Percentiles rank a stretch among this genome's conserved stretches.
phyloP scores from a whole-genome alignment of 148 eudicot species.

The Vaccinium darrowii region DNA sequence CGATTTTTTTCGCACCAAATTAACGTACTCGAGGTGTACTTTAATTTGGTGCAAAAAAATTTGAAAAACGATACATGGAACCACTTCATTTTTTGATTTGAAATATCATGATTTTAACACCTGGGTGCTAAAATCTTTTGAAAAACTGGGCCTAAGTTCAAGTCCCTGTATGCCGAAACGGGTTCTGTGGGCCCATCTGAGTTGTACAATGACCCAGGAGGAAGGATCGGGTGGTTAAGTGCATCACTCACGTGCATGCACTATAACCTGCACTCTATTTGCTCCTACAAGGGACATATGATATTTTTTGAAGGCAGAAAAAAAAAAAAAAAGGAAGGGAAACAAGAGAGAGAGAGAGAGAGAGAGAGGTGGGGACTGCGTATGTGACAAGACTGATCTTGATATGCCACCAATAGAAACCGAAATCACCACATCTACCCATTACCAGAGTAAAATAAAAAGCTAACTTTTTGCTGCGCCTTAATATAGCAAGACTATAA shows the following conservation, averaged over 20 bases:
- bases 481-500: neutral
- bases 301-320: too few relatives aligned
- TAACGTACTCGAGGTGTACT: too few relatives aligned
- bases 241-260: slow-evolving; percentile 24
- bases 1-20: too few relatives aligned
- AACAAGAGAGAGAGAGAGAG: neutral
- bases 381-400: slow-evolving; percentile 27
- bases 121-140: too few relatives aligned
- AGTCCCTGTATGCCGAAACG: neutral
- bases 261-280: neutral
- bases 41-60: too few relatives aligned
- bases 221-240: slow-evolving; percentile 20
- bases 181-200: slow-evolving; percentile 22
- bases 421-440: slow-evolving; percentile 15
- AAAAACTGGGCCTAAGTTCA: too few relatives aligned
- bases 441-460: neutral
- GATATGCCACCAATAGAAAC: slow-evolving; percentile 32
- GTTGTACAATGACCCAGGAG: slow-evolving; percentile 17
- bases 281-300: neutral
- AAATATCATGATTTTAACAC: too few relatives aligned
- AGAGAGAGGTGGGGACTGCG: slow-evolving; percentile 12
- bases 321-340: neutral
- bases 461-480: neutral
- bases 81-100: too few relatives aligned
- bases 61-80: too few relatives aligned